Evolutionary conservation across 345 rosid species (phyloP).

Genomic region (Atalantia buxifolia): DNA sequence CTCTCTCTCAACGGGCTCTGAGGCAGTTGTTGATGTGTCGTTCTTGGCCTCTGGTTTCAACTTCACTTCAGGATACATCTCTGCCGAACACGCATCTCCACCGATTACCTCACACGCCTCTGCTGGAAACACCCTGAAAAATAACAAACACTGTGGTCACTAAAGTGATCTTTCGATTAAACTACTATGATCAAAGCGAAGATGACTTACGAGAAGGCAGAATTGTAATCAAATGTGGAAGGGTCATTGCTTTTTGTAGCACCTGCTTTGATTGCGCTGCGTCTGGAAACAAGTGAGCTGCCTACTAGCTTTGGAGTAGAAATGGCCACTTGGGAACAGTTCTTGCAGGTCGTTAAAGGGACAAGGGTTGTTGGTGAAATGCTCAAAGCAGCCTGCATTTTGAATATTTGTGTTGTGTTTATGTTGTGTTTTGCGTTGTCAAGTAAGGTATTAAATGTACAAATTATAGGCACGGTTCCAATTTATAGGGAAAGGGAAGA

Average conservation of each 20-base stretch:
- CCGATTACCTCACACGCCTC: constrained; percentile 78
- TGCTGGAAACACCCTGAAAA: constrained; percentile 66
- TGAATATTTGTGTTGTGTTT: background rate
- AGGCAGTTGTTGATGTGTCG: background rate
- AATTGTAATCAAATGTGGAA: constrained; percentile 49
- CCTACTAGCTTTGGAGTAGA: constrained; percentile 16
- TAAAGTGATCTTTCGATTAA: background rate
- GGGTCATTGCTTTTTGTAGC: constrained; percentile 24
- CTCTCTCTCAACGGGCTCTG: constrained; percentile 23
- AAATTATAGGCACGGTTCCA: background rate
- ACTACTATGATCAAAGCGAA: background rate
- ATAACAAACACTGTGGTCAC: background rate
- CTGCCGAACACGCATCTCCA: constrained; percentile 69
- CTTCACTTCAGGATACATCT: constrained; percentile 57
- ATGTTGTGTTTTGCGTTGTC: background rate
- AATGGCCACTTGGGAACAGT: constrained; percentile 4
- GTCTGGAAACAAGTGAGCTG: background rate
- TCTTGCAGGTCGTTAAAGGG: constrained; percentile 23
- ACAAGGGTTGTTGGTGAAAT: constrained; percentile 22
- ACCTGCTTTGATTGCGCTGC: constrained; percentile 28
- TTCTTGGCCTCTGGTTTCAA: constrained; percentile 19
- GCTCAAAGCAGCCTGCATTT: constrained; percentile 42
- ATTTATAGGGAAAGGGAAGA: constrained; percentile 11
- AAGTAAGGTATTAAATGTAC: background rate
- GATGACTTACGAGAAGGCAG: constrained; percentile 43